These are phyloP conservation scores for Rosa rugosa DNA, from an alignment of 306 rosid species.

Conservation along the genomic window DNA sequence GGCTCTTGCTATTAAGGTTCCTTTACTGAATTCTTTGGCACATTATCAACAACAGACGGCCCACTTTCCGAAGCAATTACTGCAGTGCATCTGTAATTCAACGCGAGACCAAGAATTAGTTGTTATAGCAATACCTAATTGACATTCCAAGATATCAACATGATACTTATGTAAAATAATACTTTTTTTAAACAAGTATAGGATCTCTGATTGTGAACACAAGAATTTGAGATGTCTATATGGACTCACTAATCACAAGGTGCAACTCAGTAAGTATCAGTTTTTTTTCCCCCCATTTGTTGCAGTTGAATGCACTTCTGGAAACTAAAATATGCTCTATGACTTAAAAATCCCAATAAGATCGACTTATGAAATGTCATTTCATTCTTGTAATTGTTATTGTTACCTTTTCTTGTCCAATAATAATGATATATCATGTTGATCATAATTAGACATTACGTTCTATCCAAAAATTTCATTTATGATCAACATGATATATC, in stretches of 20 bases:
- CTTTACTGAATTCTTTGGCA: constrained; percentile 30
- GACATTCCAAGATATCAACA: not conserved
- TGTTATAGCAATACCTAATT: not conserved
- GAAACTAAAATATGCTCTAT: not conserved
- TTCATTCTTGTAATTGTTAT: not conserved
- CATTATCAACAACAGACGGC: constrained; percentile 31
- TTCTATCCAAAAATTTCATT: not conserved
- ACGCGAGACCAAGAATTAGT: not conserved
- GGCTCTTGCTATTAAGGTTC: constrained; percentile 12
- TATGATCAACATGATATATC: not conserved
- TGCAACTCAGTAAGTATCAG: not conserved
- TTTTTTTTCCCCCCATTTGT: not conserved
- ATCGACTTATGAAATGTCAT: not conserved
- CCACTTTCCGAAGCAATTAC: constrained; percentile 42
- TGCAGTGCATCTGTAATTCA: constrained; percentile 39
- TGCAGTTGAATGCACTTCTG: not conserved
- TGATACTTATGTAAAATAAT: not conserved
- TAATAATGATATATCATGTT: not conserved
- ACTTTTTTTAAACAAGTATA: not conserved
- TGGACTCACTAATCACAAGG: not conserved
- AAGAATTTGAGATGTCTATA: not conserved
- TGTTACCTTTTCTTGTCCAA: not conserved
- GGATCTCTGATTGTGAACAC: not conserved
- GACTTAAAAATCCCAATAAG: not conserved
- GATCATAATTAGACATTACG: not conserved